Base-by-base conservation (phyloP, 2,329 filamentous ascomycete species). In the Stagonosporopsis vannaccii region DNA sequence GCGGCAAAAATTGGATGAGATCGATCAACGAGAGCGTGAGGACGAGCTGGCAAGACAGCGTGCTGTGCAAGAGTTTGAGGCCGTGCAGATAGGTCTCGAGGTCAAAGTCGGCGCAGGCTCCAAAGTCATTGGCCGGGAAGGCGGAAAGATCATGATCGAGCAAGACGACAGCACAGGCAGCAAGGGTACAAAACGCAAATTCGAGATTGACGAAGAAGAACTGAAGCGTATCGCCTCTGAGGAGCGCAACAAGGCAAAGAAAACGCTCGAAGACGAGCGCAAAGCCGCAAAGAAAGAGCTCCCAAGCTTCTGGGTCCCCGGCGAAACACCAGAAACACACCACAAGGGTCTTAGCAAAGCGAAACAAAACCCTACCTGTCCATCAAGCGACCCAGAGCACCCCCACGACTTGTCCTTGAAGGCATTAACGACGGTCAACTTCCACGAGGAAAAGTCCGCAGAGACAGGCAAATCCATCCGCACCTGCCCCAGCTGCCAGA, bases 241-340 rank as follows among this genome's bases (percentile, higher is more conserved):
- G 54, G 92, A 96, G 71, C 84, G 87, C 58, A 81, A 84, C 30
- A 90, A 89, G 70, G 86, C 89, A 20, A 87, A 88, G 67, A 87
- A 83, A 58, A 86, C 87, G 19, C 83, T 95, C 54, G 87, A 91
- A 48, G 84, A 86, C 37, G 91, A 96, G 74, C 90, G 88, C 71
- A 74, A 73, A 50, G 76, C 87, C 70, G 81, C 84, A 8, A 90
- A 89, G 75, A 84, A 86, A 1, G 83, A 84, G 15, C 79, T 97
- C 0, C 91, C 92, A 0, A 96, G 92, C 0, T 98, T 98, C 78
- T 98, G 94, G 95, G 89, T 94, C 1, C 94, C 92, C 0, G 91
- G 90, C 0, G 84, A 94, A 54, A 96, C 90, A 0, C 92, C 92
- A 0, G 82, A 82, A 0, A 55, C 69, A 15, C 71, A 77, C 51